These are phyloP conservation scores for Taphrina communis DNA, from an alignment of 1,139 yeast genomes.

Conservation along the genomic window DNA sequence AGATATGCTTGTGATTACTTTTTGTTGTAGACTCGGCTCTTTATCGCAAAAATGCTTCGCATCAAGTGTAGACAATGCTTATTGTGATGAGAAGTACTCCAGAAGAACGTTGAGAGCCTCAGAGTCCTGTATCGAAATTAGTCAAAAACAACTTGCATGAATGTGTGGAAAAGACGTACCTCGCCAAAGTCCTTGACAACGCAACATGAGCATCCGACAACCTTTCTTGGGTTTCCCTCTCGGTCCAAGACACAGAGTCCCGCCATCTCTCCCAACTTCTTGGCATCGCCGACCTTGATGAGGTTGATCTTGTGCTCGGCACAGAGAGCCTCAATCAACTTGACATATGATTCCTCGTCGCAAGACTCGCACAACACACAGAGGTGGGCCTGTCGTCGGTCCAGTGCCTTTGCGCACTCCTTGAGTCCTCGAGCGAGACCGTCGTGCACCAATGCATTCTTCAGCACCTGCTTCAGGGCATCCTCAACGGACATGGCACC, in stretches of 20 bases:
- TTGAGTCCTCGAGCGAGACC: conserved; percentile 99
- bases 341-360: conserved; percentile 95
- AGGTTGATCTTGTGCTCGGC: conserved; percentile 96
- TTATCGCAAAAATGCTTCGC: not conserved
- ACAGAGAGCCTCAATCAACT: conserved; percentile 99
- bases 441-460: conserved; percentile 97
- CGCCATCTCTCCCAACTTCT: conserved; percentile 99
- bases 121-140: conserved; percentile 92
- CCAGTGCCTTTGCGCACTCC: conserved; percentile 99
- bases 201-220: conserved; percentile 99
- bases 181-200: conserved; percentile 69
- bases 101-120: conserved; percentile 70
- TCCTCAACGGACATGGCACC: conserved; percentile 96
- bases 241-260: conserved; percentile 99
- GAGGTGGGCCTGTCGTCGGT: conserved; percentile 97
- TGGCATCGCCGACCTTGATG: conserved; percentile 99
- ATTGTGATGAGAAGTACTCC: conserved; percentile 34
- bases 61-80: not conserved
- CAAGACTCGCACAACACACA: conserved; percentile 98
- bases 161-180: conserved; percentile 1
- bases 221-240: conserved; percentile 99
- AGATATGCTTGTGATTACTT: not conserved
- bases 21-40: not conserved
- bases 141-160: not conserved
- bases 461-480: conserved; percentile 96